Evolutionary conservation across 495 filamentous ascomycete genomes (phyloP).

Genomic region (Penicillium samsonianum): DNA sequence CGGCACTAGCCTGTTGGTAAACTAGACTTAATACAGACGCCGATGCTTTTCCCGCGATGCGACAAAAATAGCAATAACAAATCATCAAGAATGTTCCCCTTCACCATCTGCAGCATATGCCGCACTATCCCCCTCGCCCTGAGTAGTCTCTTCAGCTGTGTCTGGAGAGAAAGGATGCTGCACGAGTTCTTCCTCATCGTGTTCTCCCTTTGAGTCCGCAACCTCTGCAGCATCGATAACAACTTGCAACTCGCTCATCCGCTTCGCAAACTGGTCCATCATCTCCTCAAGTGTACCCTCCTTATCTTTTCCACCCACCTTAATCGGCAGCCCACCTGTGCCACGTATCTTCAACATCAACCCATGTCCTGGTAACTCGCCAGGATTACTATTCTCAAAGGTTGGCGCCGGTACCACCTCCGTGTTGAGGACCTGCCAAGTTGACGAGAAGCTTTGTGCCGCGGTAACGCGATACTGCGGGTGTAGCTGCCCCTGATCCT

Average conservation of each 20-base stretch:
- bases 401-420: constrained; percentile 57
- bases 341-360: constrained; percentile 73
- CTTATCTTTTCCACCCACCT: constrained; percentile 31
- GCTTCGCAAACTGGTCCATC: constrained; percentile 67
- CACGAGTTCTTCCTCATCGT: background rate
- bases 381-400: constrained; percentile 51
- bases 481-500: constrained; percentile 34
- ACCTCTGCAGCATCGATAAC: constrained; percentile 43
- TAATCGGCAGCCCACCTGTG: constrained; percentile 34
- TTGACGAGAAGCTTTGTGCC: constrained; percentile 51
- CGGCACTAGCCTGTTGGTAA: background rate
- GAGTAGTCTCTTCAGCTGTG: background rate
- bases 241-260: constrained; percentile 54
- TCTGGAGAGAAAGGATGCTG: background rate
- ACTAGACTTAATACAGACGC: background rate
- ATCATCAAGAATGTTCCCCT: background rate
- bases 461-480: constrained; percentile 43
- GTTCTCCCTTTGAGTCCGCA: background rate
- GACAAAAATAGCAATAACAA: background rate
- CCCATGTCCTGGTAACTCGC: constrained; percentile 34
- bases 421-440: constrained; percentile 57
- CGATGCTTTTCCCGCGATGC: background rate
- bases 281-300: constrained; percentile 50
- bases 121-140: background rate
- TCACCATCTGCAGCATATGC: background rate